Base-by-base conservation (phyloP, 2,329 filamentous ascomycete genomes). In the Cercospora sojina region DNA sequence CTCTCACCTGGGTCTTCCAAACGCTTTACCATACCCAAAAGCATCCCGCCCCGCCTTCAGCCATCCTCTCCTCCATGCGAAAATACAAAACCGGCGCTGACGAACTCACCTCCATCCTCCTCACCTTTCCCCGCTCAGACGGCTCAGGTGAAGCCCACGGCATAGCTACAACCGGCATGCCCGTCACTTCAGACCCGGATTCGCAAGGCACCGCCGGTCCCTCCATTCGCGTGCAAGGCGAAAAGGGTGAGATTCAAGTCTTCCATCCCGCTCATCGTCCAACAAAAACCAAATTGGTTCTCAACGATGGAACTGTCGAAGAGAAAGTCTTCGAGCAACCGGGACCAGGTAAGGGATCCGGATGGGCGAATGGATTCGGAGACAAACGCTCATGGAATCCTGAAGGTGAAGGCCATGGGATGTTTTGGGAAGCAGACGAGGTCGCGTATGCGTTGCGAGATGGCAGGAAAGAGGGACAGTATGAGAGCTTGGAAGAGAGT, bases 361-460 rank as follows among this genome's bases (percentile, higher is more conserved):
- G 79, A 6, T 84, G 80, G 79, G 76, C 77, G 72, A 84, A 83
- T 64, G 82, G 82, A 31, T 84, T 83, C 64, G 80, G 78, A 16
- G 78, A 64, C 51, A 61, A 53, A 43, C 74, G 47, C 20, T 69
- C 69, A 27, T 74, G 72, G 62, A 76, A 82, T 32, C 80, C 85
- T 65, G 86, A 87, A 29, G 85, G 83, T 13, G 79, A 83, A 72
- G 92, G 91, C 10, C 89, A 92, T 70, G 92, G 92, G 59, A 95
- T 96, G 91, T 95, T 92, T 80, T 94, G 90, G 90, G 90, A 93
- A 78, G 91, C 91, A 1, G 91, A 93, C 77, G 91, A 92, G 81
- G 90, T 87, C 70, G 91, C 89, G 29, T 84, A 88, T 55, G 91
- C 90, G 71, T 76, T 96, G 65, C 83, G 90, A 51, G 92, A 95